These are phyloP conservation scores for Leccinum broughii DNA, from an alignment of 768 basidiomycete species.

Conservation along the genomic window DNA sequence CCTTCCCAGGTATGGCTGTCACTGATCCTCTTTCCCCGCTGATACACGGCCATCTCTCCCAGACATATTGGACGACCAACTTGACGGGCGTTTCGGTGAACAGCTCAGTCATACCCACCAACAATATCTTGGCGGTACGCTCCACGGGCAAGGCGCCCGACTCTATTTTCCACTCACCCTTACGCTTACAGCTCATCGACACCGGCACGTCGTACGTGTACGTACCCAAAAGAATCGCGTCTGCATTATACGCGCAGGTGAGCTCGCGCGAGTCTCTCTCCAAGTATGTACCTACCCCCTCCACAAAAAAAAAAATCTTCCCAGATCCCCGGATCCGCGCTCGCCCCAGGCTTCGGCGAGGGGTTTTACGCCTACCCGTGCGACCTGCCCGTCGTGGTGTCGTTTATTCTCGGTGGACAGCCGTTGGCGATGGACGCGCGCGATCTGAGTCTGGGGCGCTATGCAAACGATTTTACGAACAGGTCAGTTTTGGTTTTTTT, in stretches of 20 bases:
- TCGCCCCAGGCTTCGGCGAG: conserved; percentile 42
- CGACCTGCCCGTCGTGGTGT: conserved; percentile 32
- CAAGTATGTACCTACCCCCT: too few species aligned
- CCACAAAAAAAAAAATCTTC: not conserved
- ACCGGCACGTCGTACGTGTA: conserved; percentile 70
- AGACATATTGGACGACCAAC: conserved; percentile 63
- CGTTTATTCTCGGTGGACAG: conserved; percentile 46
- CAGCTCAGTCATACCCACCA: conserved; percentile 11
- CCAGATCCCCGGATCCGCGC: conserved; percentile 51
- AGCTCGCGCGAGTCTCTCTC: conserved; percentile 1
- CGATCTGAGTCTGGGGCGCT: conserved; percentile 59
- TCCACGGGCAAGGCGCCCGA: not conserved
- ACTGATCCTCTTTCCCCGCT: not conserved
- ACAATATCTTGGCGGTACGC: conserved; percentile 18
- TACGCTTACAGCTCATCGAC: conserved; percentile 53
- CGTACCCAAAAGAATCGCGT: conserved; percentile 44
- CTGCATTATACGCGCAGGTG: conserved; percentile 48
- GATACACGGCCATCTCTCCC: not conserved
- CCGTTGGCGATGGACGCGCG: conserved; percentile 41
- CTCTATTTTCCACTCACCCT: not conserved
- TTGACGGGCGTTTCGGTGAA: conserved; percentile 48
- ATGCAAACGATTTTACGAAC: conserved; percentile 25
- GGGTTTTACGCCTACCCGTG: conserved; percentile 63
- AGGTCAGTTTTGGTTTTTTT: not conserved
- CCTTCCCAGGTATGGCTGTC: conserved; percentile 33